Evolutionary conservation across 805 yeast species (phyloP), one percentile per base, ranked within the genome.

Genomic region (Clavispora santaluciae): DNA sequence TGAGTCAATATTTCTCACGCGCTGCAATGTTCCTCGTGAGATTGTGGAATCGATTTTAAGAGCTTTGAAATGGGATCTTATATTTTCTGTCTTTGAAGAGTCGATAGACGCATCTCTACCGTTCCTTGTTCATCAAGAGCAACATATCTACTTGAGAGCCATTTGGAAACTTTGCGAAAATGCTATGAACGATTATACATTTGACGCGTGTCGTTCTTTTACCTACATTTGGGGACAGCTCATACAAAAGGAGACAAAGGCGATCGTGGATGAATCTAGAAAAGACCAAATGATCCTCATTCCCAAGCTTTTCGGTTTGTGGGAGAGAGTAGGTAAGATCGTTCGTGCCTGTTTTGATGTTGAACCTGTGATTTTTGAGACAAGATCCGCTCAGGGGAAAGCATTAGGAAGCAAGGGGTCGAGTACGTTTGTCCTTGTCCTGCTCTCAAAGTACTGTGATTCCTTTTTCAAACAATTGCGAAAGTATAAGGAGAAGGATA

Each of bases 371-470:
- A 63, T 56, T 34, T 57, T 56, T 42, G 68, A 64, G 41, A 43
- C 63, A n/a, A 49, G 72, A 39, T 50, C 49, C 25, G 49, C 68
- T 5, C 55, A 66, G 25, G 45, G 39, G 49, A 35, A 61, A 49
- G 53, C 42, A 17, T 24, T 48, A 38, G 39, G 44, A 33, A 25
- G 39, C 8, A 47, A 40, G 13, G 22, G 39, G 12, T n/a, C 36
- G 12, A 60, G 61, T 31, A 4, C 38, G 0, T 38, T 40, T 8
- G 45, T 60, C 0, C 48, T 61, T 5, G 25, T 31, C 2, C 60
- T 52, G 35, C 55, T 66, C 24, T 57, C 65, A 40, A 61, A 60
- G 45, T 60, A 48, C 41, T 56, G 68, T 44, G 72, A 66, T 45
- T 13, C 44, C 12, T 57, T 46, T 38, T 56, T 67, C 45, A 59